Conservation (phyloP, 2,329 filamentous ascomycete genomes). For the Raffaelea arxii region DNA sequence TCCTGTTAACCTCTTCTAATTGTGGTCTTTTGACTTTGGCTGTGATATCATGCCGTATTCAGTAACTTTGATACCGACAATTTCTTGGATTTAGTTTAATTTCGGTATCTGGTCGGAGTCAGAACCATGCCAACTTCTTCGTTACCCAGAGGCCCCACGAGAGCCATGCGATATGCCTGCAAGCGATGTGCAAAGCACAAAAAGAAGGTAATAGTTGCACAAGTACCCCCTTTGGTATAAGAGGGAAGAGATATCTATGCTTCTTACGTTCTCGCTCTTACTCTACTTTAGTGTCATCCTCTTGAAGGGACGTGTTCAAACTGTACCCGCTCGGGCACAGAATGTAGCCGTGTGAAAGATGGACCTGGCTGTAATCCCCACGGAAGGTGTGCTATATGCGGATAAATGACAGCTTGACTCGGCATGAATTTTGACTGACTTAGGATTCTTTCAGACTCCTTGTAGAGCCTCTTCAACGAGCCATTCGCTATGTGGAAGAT, state of each 20-base stretch:
- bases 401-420: neutral
- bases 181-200: constrained; percentile 1
- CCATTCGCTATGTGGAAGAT: neutral
- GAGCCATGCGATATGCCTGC: neutral
- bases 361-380: constrained; percentile 1
- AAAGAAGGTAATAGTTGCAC: neutral
- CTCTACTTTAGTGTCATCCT: neutral
- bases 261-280: no score
- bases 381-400: neutral
- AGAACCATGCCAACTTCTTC: neutral
- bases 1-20: neutral
- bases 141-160: neutral
- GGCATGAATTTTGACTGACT: neutral
- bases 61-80: no score
- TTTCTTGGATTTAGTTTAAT: no score
- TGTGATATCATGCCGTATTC: neutral
- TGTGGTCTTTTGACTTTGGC: neutral
- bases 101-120: no score
- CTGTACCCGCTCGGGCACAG: neutral
- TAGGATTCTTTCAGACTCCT: neutral
- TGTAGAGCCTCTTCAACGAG: neutral
- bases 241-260: neutral
- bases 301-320: neutral
- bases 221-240: neutral
- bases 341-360: neutral